Evolutionary conservation across 164 flowering plant species (phyloP).

Genomic region (Echeveria elegans): DNA sequence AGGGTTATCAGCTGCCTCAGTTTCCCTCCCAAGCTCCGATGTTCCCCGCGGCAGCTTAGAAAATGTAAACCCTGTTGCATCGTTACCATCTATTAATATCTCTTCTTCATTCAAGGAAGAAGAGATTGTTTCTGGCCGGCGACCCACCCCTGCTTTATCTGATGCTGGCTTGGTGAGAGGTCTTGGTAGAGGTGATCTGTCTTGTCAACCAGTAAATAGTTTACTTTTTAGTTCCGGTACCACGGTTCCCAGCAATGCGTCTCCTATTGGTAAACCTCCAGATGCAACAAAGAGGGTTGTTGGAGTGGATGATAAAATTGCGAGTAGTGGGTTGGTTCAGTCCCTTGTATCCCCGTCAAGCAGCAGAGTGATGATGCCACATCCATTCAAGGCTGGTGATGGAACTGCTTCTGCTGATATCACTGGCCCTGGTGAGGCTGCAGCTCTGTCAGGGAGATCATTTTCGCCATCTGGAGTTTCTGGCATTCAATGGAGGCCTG

Average conservation of each 20-base stretch:
- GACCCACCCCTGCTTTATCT: conserved; percentile 58
- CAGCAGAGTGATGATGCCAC: conserved; percentile 60
- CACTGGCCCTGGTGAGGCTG: conserved; percentile 39
- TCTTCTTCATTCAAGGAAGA: conserved; percentile 61
- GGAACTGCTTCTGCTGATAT: conserved; percentile 48
- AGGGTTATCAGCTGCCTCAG: conserved; percentile 32
- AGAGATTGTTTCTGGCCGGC: conserved; percentile 55
- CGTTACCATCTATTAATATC: conserved; percentile 42
- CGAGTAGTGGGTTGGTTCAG: conserved; percentile 48
- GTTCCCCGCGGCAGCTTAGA: conserved; percentile 42
- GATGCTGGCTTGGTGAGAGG: conserved; percentile 54
- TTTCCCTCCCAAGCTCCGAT: conserved; percentile 33
- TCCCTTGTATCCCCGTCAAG: conserved; percentile 54
- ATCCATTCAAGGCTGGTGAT: conserved; percentile 48
- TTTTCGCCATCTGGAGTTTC: conserved; percentile 63
- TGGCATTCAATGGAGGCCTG: conserved; percentile 93
- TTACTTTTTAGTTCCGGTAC: conserved; percentile 45
- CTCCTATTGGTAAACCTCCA: conserved; percentile 39
- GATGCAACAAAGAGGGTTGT: conserved; percentile 61
- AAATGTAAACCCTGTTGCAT: conserved; percentile 26
- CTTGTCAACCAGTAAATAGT: conserved; percentile 42
- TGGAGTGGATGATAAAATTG: conserved; percentile 67
- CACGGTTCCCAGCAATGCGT: conserved; percentile 37
- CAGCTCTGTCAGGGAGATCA: conserved; percentile 47
- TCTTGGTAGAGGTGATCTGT: conserved; percentile 41